Percentiles rank a stretch among this genome's conserved stretches.
These are phyloP conservation scores for Fomes fomentarius DNA, from an alignment of 1,284 basidiomycete species.

Conservation along the genomic window DNA sequence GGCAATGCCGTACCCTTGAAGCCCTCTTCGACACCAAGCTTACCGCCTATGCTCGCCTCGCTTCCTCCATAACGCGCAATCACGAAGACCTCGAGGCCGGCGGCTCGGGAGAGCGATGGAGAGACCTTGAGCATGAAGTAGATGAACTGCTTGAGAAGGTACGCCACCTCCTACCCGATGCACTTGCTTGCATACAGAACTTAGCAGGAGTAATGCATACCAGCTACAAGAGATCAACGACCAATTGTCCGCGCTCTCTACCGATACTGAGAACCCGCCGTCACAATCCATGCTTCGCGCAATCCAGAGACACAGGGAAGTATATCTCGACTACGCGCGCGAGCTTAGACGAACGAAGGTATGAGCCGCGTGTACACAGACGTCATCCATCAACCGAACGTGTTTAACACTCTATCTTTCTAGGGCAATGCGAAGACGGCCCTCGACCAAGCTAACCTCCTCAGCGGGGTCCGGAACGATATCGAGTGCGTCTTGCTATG, in stretches of 20 bases:
- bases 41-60: constrained; percentile 86
- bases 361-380: not conserved
- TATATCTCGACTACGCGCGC: constrained; percentile 85
- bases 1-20: constrained; percentile 90
- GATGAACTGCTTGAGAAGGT: constrained; percentile 90
- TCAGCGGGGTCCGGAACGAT: constrained; percentile 93
- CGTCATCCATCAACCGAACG: not conserved
- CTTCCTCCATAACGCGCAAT: constrained; percentile 69
- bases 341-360: constrained; percentile 88
- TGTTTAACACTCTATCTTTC: not conserved
- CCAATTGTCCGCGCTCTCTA: constrained; percentile 68
- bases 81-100: constrained; percentile 70
- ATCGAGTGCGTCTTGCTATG: constrained; percentile 75
- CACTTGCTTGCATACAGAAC: constrained; percentile 21
- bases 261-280: constrained; percentile 74
- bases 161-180: constrained; percentile 23
- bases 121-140: constrained; percentile 84
- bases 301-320: constrained; percentile 88
- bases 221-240: constrained; percentile 88
- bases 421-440: constrained; percentile 85
- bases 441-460: constrained; percentile 83
- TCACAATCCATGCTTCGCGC: constrained; percentile 87
- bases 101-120: constrained; percentile 72
- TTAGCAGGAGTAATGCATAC: constrained; percentile 14
- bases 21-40: constrained; percentile 90